Percentiles rank a stretch among this genome's conserved stretches.
Conservation (phyloP, 805 yeast species). For the Wickerhamiella dianesei region DNA sequence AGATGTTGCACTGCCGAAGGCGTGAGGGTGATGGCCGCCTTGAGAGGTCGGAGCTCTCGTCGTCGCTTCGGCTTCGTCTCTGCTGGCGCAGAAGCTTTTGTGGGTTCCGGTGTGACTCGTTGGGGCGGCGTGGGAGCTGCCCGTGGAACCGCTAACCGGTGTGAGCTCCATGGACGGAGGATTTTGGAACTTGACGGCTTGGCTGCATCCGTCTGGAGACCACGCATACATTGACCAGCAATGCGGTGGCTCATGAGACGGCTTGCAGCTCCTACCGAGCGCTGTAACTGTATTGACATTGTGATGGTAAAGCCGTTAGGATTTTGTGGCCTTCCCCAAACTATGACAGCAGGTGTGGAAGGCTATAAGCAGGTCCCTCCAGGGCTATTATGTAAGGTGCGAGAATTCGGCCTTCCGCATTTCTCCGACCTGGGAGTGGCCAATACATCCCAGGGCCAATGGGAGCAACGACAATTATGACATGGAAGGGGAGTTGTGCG, state of each 20-base stretch:
- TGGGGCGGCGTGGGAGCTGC: not conserved
- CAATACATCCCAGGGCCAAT: not conserved
- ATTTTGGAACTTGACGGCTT: slow-evolving; percentile 7
- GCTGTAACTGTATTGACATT: not conserved
- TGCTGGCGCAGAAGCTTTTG: not conserved
- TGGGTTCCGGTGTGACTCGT: slow-evolving; percentile 1
- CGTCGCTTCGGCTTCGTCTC: slow-evolving; percentile 24
- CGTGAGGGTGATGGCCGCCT: slow-evolving; percentile 74
- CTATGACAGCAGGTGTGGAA: not conserved
- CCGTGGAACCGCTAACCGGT: slow-evolving; percentile 11
- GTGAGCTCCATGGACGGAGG: slow-evolving; percentile 20
- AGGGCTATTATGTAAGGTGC: not conserved
- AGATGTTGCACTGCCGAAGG: slow-evolving; percentile 67
- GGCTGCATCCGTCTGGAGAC: not conserved
- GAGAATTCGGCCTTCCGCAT: not conserved
- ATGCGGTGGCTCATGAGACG: not conserved
- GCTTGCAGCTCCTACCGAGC: not conserved
- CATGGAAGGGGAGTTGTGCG: not conserved
- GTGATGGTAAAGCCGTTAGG: not conserved
- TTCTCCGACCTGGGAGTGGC: not conserved
- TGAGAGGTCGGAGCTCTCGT: slow-evolving; percentile 66
- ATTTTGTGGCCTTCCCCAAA: not conserved
- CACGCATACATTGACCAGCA: not conserved
- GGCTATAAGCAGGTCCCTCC: not conserved
- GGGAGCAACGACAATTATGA: not conserved